Base-by-base conservation (phyloP, 2,329 filamentous ascomycete genomes). In the Apiospora kogelbergensis region DNA sequence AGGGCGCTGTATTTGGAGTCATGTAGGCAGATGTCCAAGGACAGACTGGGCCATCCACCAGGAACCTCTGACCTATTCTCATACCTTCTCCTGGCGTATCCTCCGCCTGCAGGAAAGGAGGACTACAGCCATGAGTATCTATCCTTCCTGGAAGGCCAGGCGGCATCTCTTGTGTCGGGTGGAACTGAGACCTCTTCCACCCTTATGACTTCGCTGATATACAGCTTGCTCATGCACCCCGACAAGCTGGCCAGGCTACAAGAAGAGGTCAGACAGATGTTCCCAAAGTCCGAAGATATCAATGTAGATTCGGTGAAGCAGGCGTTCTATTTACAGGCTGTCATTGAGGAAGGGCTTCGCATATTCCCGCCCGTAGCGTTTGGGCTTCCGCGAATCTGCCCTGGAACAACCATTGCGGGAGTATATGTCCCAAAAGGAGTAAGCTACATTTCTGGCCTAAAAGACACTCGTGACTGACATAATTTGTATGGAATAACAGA, bases 151-250 rank as follows among this genome's bases (percentile, higher is more conserved):
- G 42, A 24, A 24, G 41, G 22, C 4, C 48, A 60, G 30, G 48
- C 48, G 10, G 30, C 48, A 11, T 26, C 48, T 22, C 30, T 60
- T 11, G 30, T 60, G 6, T 26, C 30, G 1, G 48, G 24, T 22
- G 83, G 84, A 3, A 81, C 80, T 2, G 83, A 85, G 71, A 85
- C 83, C 6, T 83, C 82, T 0, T 81, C 83, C 0, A 83, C 81
- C 0, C 74, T 80, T 0, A 74, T 84, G 11, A 73, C 77, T 69
- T 68, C 80, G 71, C 67, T 76, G 72, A 72, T 75, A 0, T 84
- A 78, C 66, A 26, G 24, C 48, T 33, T 33, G 24, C 73, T 80
- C 17, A 72, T 84, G 13, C 71, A 82, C 17, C 75, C 72, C 3
- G 77, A 81, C 65, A 77, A 22, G 13, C 30, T 17, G 37, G 63